These are phyloP conservation scores for Coleophoma cylindrospora DNA, from an alignment of 2,329 filamentous ascomycete genomes.

Conservation along the genomic window DNA sequence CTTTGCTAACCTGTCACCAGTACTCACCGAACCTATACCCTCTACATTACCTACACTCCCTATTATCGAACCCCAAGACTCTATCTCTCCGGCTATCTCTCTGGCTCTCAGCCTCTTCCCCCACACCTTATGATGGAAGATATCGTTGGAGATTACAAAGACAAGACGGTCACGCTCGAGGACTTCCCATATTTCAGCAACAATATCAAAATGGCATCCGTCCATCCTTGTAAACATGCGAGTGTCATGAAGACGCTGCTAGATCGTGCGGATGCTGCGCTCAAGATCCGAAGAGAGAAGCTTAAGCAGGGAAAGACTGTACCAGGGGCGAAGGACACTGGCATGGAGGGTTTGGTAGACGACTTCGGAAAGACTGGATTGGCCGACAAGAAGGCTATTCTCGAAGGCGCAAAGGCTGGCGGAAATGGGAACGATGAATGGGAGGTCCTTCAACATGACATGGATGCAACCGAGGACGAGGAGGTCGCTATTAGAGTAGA, in stretches of 20 bases:
- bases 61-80: slow-evolving; percentile 95
- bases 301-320: slow-evolving; percentile 55
- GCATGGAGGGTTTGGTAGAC: slow-evolving; percentile 83
- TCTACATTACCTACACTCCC: slow-evolving; percentile 97
- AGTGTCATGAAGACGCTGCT: slow-evolving; percentile 97
- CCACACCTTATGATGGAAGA: slow-evolving; percentile 93
- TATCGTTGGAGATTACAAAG: slow-evolving; percentile 93
- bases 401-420: slow-evolving; percentile 40
- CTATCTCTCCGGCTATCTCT: slow-evolving; percentile 86
- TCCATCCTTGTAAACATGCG: slow-evolving; percentile 96
- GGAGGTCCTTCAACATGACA: slow-evolving; percentile 58
- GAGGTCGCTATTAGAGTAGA: slow-evolving; percentile 83
- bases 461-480: slow-evolving; percentile 59
- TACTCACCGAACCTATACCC: slow-evolving; percentile 85
- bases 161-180: slow-evolving; percentile 97
- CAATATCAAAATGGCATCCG: slow-evolving; percentile 90
- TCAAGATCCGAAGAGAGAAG: slow-evolving; percentile 84
- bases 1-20: slow-evolving; percentile 36
- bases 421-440: slow-evolving; percentile 53
- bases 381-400: slow-evolving; percentile 30
- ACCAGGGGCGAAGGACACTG: slow-evolving; percentile 40
- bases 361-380: slow-evolving; percentile 64
- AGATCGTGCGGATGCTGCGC: slow-evolving; percentile 87
- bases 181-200: slow-evolving; percentile 94
- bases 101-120: slow-evolving; percentile 73